A percentile compares a stretch with the other conserved stretches of the same genome.
Evolutionary conservation across 176 grass and related monocot species (phyloP).

Genomic region (Melocanna baccifera): DNA sequence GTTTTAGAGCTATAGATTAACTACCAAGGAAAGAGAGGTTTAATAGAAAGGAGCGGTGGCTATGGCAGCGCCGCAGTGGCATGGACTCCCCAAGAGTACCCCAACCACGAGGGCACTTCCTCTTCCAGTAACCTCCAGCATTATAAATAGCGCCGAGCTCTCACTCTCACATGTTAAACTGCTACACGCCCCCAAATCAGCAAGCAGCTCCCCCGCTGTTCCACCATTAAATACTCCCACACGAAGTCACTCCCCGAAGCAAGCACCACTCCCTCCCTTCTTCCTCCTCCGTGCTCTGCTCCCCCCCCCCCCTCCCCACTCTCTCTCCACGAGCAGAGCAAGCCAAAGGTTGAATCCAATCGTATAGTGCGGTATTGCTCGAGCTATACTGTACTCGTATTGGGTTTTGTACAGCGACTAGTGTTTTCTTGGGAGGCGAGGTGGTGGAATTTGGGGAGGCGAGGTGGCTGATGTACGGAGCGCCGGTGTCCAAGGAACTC

Average conservation of each 20-base stretch:
- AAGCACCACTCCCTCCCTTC: not conserved
- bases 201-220: not conserved
- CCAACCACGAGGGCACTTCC: constrained; percentile 20
- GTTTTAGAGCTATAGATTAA: not conserved
- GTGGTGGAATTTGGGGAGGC: not conserved
- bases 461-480: constrained; percentile 68
- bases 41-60: no score
- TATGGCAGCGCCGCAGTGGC: constrained; percentile 1
- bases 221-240: constrained; percentile 2
- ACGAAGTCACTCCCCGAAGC: constrained; percentile 11
- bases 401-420: not conserved
- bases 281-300: not conserved
- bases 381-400: not conserved
- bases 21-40: no score
- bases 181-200: constrained; percentile 4
- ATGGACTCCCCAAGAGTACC: not conserved
- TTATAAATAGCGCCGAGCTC: constrained; percentile 48
- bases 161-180: constrained; percentile 30
- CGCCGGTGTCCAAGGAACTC: constrained; percentile 68
- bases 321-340: not conserved
- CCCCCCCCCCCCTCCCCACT: not conserved
- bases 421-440: not conserved
- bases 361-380: not conserved
- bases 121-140: constrained; percentile 35
- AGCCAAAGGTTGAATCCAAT: not conserved